phyloP scores from a whole-genome alignment of 169 alveolate species.

The Plasmodium knowlesi region DNA sequence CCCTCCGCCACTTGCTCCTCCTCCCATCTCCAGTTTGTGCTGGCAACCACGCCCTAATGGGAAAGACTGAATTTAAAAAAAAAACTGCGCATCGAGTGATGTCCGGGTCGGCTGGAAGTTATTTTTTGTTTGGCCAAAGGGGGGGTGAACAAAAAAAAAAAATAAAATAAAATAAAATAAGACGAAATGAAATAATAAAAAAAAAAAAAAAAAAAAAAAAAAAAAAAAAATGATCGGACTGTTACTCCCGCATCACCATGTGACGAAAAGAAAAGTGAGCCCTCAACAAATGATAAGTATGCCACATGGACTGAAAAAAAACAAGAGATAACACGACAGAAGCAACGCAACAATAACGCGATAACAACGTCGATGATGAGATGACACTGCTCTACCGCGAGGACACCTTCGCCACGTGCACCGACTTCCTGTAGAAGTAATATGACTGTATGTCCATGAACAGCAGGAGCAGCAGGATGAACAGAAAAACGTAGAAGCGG shows the following conservation, averaged over 20 bases:
- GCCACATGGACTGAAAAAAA: neutral
- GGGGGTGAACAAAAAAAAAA: neutral
- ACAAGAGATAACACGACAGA: neutral
- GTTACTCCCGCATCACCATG: too few species aligned
- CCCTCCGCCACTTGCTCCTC: neutral
- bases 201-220: too few species aligned
- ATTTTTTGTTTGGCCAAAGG: neutral
- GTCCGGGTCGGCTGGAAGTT: neutral
- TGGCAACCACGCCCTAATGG: neutral
- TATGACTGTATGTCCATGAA: constrained; percentile 69
- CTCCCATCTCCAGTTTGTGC: neutral
- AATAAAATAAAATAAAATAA: too few species aligned
- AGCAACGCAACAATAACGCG: neutral
- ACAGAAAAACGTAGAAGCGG: constrained; percentile 29
- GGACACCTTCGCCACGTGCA: constrained; percentile 61
- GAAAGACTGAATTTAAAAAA: neutral
- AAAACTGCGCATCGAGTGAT: neutral
- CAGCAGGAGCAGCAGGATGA: constrained; percentile 5
- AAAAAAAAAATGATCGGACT: too few species aligned
- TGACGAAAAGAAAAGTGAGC: neutral
- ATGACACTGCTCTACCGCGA: constrained; percentile 5
- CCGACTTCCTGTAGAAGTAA: constrained; percentile 57
- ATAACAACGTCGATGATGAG: neutral
- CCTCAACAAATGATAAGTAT: neutral
- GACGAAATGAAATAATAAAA: neutral